Percentiles rank a stretch among this genome's conserved stretches.
Conservation (phyloP, 2,329 filamentous ascomycete species). For the Pseudohalonectria lignicola region DNA sequence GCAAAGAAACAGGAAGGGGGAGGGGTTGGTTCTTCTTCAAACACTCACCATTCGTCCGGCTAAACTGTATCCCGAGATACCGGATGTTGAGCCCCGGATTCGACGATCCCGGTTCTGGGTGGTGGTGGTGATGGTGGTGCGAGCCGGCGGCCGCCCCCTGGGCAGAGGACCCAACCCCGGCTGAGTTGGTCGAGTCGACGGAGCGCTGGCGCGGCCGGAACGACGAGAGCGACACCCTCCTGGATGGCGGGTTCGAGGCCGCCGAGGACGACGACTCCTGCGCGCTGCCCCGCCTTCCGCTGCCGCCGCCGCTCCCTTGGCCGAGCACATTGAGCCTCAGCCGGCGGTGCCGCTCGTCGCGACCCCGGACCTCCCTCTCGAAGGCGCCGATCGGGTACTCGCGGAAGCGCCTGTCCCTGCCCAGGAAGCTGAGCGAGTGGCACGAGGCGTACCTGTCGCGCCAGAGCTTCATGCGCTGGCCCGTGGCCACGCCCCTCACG, state of each 20-base stretch:
- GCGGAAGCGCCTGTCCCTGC: slow-evolving; percentile 34
- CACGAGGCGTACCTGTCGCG: slow-evolving; percentile 33
- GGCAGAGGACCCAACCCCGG: slow-evolving; percentile 39
- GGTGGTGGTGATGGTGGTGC: not conserved
- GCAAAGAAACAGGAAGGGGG: not conserved
- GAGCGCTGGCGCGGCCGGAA: slow-evolving; percentile 27
- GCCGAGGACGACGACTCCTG: slow-evolving; percentile 18
- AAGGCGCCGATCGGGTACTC: slow-evolving; percentile 37
- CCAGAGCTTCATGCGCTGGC: slow-evolving; percentile 42
- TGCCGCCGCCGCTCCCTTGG: slow-evolving; percentile 16
- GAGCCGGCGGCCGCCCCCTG: slow-evolving; percentile 4
- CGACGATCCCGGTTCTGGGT: slow-evolving; percentile 12
- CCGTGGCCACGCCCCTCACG: slow-evolving; percentile 36
- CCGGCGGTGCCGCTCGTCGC: slow-evolving; percentile 33
- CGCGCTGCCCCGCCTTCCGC: slow-evolving; percentile 27
- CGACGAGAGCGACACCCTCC: slow-evolving; percentile 30
- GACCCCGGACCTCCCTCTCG: slow-evolving; percentile 31
- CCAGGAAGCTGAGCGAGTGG: slow-evolving; percentile 35
- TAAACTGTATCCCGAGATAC: slow-evolving; percentile 39
- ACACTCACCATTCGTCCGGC: slow-evolving; percentile 29
- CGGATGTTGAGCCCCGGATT: slow-evolving; percentile 26
- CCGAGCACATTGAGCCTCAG: slow-evolving; percentile 25
- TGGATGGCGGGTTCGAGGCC: too few species aligned
- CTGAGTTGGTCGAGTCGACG: slow-evolving; percentile 49
- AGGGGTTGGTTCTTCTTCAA: not conserved